These are phyloP conservation scores for Flaveria ramosissima DNA, from an alignment of 129 eudicot genomes.

Conservation along the genomic window DNA sequence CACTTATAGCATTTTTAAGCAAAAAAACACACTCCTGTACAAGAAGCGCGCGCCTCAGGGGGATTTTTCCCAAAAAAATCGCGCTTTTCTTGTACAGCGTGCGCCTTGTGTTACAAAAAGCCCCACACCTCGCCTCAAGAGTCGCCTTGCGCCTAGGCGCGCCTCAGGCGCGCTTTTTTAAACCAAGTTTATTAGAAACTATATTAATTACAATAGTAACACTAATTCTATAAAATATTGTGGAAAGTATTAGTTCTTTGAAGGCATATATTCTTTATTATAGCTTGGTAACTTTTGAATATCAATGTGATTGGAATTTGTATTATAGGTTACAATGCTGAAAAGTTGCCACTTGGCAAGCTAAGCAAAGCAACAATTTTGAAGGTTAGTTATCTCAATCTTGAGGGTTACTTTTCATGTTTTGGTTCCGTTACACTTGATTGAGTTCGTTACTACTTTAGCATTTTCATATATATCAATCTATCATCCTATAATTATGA, in stretches of 20 bases:
- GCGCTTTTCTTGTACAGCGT: too few relatives aligned
- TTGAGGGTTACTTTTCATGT: not conserved
- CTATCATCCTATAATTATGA: not conserved
- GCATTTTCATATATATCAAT: not conserved
- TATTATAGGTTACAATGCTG: slow-evolving; percentile 88
- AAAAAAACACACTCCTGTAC: too few relatives aligned
- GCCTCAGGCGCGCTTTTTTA: too few relatives aligned
- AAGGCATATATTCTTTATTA: not conserved
- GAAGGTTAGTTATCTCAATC: slow-evolving; percentile 52
- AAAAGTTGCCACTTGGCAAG: slow-evolving; percentile 94
- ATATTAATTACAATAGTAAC: not conserved
- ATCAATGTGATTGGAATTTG: slow-evolving; percentile 6
- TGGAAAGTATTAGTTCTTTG: not conserved
- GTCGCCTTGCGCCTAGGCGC: too few relatives aligned
- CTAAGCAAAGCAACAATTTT: slow-evolving; percentile 82
- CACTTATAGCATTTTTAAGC: too few relatives aligned
- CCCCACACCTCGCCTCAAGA: too few relatives aligned
- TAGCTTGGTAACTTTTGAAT: slow-evolving; percentile 4
- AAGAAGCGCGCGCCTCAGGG: too few relatives aligned
- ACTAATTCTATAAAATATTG: not conserved
- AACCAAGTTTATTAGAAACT: too few relatives aligned
- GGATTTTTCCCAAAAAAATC: too few relatives aligned
- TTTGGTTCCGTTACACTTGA: slow-evolving; percentile 13
- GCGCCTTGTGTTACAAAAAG: too few relatives aligned
- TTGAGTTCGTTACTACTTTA: not conserved